A percentile compares a stretch with the other conserved stretches of the same genome.
Evolutionary conservation across 805 yeast species (phyloP).

Genomic region (Spathaspora hagerdaliae): DNA sequence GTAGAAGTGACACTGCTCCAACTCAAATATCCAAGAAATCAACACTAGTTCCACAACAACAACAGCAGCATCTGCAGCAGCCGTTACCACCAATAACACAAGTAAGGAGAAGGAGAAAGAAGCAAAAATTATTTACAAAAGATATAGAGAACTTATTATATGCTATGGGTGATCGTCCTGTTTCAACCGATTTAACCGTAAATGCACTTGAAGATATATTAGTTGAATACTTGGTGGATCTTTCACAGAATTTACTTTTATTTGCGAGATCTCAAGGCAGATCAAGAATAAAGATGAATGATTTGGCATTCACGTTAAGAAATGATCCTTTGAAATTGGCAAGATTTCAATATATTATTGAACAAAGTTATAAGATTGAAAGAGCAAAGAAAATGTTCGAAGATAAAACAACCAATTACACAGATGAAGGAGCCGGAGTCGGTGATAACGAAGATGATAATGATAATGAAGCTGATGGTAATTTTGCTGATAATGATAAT

Average conservation of each 20-base stretch:
- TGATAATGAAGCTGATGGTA: conserved; percentile 13
- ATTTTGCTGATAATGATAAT: conserved; percentile 4
- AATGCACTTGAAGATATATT: conserved; percentile 37
- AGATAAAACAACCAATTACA: conserved; percentile 15
- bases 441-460: conserved; percentile 13
- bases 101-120: conserved; percentile 18
- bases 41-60: background rate
- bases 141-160: conserved; percentile 40
- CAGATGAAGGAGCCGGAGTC: conserved; percentile 10
- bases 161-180: conserved; percentile 41
- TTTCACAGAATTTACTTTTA: conserved; percentile 27
- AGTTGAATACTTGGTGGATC: conserved; percentile 32
- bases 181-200: conserved; percentile 34
- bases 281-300: conserved; percentile 37
- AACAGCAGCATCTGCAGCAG: background rate
- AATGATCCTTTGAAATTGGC: conserved; percentile 41
- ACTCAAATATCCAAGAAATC: no score
- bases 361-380: conserved; percentile 33
- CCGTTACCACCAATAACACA: conserved; percentile 7
- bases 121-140: conserved; percentile 35
- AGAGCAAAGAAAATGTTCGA: conserved; percentile 40
- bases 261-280: conserved; percentile 38
- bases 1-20: no score
- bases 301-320: conserved; percentile 36
- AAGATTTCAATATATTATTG: conserved; percentile 36